These are phyloP conservation scores for Salix brachista DNA, from an alignment of 345 rosid species.

Conservation along the genomic window DNA sequence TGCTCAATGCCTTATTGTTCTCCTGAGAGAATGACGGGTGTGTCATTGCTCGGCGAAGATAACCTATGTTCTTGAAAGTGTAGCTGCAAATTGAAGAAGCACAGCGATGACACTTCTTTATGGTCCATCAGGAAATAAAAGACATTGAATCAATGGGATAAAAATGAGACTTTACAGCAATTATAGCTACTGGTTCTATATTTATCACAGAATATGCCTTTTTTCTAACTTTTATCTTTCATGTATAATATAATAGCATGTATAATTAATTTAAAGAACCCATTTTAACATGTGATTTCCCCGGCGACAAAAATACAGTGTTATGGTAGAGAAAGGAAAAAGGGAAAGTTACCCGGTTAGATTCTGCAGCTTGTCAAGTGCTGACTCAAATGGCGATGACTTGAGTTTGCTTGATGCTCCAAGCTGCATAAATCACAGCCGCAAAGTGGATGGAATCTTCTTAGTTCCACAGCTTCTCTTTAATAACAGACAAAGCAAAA, in stretches of 20 bases:
- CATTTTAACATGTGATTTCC: neutral
- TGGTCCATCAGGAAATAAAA: neutral
- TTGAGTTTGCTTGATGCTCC: neutral
- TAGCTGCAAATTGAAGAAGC: slow-evolving; percentile 37
- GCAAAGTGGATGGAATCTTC: neutral
- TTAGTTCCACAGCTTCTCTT: neutral
- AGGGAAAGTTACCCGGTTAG: slow-evolving; percentile 1
- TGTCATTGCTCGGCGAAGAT: slow-evolving; percentile 70
- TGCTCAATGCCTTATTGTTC: slow-evolving; percentile 59
- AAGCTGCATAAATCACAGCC: neutral
- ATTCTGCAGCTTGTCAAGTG: slow-evolving; percentile 10
- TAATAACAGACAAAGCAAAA: neutral
- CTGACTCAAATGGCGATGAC: neutral
- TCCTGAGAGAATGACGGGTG: slow-evolving; percentile 64
- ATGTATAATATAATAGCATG: neutral
- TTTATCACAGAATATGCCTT: neutral
- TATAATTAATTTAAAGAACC: neutral
- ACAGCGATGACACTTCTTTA: slow-evolving; percentile 1
- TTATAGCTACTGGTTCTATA: neutral
- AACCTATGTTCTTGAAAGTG: slow-evolving; percentile 35
- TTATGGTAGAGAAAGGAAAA: neutral
- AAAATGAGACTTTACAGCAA: neutral
- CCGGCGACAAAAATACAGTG: neutral
- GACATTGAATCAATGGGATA: neutral
- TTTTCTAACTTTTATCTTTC: neutral